Base-by-base conservation (phyloP, 495 filamentous ascomycete genomes). In the Letharia lupina region DNA sequence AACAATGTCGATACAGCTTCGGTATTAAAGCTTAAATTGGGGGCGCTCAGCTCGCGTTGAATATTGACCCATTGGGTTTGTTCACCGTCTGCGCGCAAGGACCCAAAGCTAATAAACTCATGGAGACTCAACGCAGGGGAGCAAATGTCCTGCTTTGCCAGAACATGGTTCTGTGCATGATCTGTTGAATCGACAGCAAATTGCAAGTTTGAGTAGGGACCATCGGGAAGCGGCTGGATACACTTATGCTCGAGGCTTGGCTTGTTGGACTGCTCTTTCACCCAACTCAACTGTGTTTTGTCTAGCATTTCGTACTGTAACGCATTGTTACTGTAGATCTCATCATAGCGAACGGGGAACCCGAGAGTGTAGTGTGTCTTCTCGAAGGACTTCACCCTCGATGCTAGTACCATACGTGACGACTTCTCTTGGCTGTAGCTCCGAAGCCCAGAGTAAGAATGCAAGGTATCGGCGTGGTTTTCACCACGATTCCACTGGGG, bases 51-150 rank as follows among this genome's bases (percentile, higher is more conserved):
- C 28, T 68, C 67, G 20, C 67, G 67, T 10, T 54, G 28, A 31
- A 68, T 65, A 8, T 68, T 68, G 1, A 37, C 13, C 67, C 67
- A 68, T 35, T 68, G 67, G 50, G 35, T 42, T 16, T 10, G 4
- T n/a, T 65, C 58, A 7, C 67, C 67, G 13, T 67, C 65, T 6
- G 63, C 62, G 23, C 67, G 56, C 6, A 68, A 31, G 10, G 62
- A 65, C 0, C 63, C 62, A 57, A 61, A 68, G 15, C 42, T 60
- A 0, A 61, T 15, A 18, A 61, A 68, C 18, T 68, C 67, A 18
- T 59, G 63, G 11, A 65, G 42, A 20, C 28, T 68, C 35, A 68
- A 20, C 13, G 33, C 52, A 31, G 23, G 7, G 13, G 41, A 35
- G 56, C 62, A 68, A 41, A n/a, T 37, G 2, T 39, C 31, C 47